Conservation (phyloP, 139 green algal species). For the Auxenochlorella pyrenoidosa region DNA sequence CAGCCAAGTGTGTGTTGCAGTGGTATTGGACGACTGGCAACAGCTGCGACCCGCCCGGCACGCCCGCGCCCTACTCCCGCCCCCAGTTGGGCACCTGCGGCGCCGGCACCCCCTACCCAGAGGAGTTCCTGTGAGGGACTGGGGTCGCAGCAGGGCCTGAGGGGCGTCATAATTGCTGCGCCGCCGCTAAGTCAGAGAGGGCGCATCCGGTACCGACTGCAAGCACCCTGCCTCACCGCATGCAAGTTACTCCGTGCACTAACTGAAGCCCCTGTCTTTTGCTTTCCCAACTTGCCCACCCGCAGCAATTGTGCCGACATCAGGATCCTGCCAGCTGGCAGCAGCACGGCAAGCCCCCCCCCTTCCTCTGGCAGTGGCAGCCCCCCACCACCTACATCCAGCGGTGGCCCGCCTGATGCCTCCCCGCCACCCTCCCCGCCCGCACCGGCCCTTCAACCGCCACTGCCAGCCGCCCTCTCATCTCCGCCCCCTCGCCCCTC, state of each 20-base stretch:
- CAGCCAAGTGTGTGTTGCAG: constrained; percentile 54
- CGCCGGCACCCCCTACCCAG: constrained; percentile 28
- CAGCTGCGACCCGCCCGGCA: constrained; percentile 58
- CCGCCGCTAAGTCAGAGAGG: no score
- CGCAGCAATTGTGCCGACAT: constrained; percentile 65
- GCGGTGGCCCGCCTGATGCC: background rate
- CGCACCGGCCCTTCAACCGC: background rate
- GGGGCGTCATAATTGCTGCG: no score
- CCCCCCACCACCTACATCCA: background rate
- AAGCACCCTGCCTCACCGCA: background rate
- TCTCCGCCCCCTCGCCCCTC: background rate
- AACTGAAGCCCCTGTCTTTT: background rate
- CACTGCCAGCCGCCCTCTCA: background rate
- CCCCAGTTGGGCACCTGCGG: constrained; percentile 49
- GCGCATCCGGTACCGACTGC: background rate
- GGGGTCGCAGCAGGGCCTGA: no score
- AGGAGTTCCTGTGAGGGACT: background rate
- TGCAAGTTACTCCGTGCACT: background rate
- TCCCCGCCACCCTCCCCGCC: constrained; percentile 5
- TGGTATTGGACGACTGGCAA: constrained; percentile 65
- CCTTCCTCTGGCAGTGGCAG: background rate
- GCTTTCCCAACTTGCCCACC: background rate
- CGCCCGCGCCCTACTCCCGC: constrained; percentile 15
- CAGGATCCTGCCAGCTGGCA: constrained; percentile 32
- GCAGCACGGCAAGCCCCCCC: background rate